Conservation (phyloP, 352 stramenopile genomes). For the Achlya hypogyna region DNA sequence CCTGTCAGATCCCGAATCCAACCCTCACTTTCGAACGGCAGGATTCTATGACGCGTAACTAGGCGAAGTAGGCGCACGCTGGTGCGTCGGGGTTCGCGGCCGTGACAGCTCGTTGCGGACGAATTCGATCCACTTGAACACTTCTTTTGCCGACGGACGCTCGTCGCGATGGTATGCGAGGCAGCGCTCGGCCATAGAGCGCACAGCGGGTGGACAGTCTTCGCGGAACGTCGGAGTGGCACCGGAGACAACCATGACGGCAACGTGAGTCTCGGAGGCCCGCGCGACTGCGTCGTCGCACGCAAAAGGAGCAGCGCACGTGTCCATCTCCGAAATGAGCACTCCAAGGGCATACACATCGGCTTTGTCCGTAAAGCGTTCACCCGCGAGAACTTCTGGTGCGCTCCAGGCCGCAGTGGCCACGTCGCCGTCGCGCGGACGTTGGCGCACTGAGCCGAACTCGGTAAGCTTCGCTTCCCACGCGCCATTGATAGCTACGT, state of each 20-base stretch:
- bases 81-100: not conserved
- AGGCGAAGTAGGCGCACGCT: no score
- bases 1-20: no score
- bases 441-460: constrained; percentile 25
- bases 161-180: constrained; percentile 22
- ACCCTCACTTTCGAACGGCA: no score
- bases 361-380: constrained; percentile 27
- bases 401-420: constrained; percentile 30
- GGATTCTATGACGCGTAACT: no score
- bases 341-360: constrained; percentile 32
- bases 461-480: constrained; percentile 30
- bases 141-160: not conserved
- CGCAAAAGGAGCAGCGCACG: not conserved
- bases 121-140: constrained; percentile 13
- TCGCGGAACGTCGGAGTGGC: constrained; percentile 19
- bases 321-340: constrained; percentile 27
- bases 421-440: constrained; percentile 15
- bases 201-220: constrained; percentile 27
- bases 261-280: not conserved
- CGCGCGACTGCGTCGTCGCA: not conserved
- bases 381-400: constrained; percentile 28
- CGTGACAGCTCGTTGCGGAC: not conserved
- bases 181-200: constrained; percentile 22
- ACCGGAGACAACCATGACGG: constrained; percentile 12
- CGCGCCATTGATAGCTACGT: constrained; percentile 24